Evolutionary conservation across 2,329 filamentous ascomycete genomes (phyloP).

Genomic region (Chrysoporthe deuterocubensis): DNA sequence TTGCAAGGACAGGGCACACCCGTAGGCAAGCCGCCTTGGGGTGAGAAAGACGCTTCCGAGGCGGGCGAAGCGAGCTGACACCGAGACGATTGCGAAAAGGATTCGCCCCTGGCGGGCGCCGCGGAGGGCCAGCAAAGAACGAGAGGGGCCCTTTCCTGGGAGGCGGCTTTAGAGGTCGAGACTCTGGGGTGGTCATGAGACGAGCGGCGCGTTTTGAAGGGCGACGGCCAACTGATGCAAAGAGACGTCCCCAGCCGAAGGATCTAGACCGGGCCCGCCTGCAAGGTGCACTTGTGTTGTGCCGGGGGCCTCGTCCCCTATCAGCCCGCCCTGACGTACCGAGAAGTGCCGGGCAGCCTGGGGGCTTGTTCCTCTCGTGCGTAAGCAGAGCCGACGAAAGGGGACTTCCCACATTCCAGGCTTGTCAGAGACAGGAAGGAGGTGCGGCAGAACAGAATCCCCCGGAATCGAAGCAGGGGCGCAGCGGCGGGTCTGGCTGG

Average conservation of each 20-base stretch:
- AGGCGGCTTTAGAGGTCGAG: not conserved
- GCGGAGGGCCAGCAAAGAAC: not conserved
- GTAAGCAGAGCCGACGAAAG: conserved; percentile 3
- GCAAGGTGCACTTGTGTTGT: not conserved
- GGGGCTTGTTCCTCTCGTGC: not conserved
- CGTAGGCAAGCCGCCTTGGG: not conserved
- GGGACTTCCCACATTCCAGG: not conserved
- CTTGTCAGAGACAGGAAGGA: conserved; percentile 27
- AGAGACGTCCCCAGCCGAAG: not conserved
- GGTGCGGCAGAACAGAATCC: not conserved
- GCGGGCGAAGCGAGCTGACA: not conserved
- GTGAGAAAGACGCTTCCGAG: not conserved
- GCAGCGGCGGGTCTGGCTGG: conserved; percentile 15
- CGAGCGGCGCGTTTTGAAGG: not conserved
- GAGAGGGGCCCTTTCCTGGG: not conserved
- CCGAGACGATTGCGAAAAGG: not conserved
- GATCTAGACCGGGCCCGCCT: not conserved
- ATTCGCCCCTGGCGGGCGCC: conserved; percentile 1
- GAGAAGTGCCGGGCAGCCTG: conserved; percentile 5
- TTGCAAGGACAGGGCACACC: not conserved
- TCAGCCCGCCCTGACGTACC: not conserved
- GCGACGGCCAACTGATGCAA: not conserved
- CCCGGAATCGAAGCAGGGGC: not conserved
- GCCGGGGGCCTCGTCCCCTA: not conserved
- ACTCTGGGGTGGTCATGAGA: not conserved